These are phyloP conservation scores for Myxozyma lipomycoides DNA, from an alignment of 805 yeast genomes.

Conservation along the genomic window DNA sequence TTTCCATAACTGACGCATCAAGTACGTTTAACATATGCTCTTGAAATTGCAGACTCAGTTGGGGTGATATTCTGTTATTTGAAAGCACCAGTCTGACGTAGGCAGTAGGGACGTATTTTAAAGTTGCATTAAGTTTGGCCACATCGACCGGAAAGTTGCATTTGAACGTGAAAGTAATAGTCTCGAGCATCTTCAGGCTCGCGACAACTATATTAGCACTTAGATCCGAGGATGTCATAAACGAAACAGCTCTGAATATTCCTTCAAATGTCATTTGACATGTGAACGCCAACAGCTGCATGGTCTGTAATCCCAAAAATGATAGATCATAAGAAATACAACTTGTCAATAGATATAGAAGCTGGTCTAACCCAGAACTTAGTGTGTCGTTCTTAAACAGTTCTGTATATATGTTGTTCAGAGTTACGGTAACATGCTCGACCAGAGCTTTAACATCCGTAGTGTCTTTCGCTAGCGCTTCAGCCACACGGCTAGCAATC, in stretches of 20 bases:
- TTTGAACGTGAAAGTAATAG: neutral
- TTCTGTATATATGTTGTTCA: neutral
- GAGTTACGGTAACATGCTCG: neutral
- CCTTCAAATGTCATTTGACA: neutral
- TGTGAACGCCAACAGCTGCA: neutral
- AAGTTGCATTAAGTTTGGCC: neutral
- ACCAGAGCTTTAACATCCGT: neutral
- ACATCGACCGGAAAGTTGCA: neutral
- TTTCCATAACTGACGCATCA: conserved; percentile 11
- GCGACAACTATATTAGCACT: neutral
- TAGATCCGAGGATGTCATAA: neutral
- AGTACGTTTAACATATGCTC: conserved; percentile 67
- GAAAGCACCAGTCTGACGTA: neutral
- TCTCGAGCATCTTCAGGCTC: neutral
- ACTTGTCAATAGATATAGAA: neutral
- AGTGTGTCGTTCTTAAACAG: neutral
- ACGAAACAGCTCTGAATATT: neutral
- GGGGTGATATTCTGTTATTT: neutral
- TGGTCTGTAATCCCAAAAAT: neutral
- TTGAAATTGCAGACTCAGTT: conserved; percentile 57
- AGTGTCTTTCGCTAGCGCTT: neutral
- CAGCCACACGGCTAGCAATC: neutral
- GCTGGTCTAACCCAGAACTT: neutral
- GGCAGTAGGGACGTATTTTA: neutral
- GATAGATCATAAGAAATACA: neutral